phyloP scores from a whole-genome alignment of 2,329 filamentous ascomycete genomes.

The Hypoxylon sp. region DNA sequence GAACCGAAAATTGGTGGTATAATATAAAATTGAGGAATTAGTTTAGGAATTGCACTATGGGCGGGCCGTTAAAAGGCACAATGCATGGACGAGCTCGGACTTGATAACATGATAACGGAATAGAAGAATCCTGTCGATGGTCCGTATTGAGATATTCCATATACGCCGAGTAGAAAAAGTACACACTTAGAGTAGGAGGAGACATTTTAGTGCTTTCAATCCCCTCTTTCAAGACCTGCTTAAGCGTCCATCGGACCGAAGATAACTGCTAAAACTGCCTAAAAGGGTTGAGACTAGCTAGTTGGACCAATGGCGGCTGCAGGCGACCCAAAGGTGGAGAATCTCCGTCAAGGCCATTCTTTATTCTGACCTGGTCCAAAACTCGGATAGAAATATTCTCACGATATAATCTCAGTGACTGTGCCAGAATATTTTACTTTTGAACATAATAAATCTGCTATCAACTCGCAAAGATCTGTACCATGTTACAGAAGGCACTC shows the following conservation, averaged over 20 bases:
- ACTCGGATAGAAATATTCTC: background rate
- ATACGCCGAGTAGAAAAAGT: background rate
- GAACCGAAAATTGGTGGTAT: no score
- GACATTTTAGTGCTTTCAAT: background rate
- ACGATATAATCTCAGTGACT: background rate
- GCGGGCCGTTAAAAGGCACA: no score
- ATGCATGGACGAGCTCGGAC: no score
- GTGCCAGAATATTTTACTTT: background rate
- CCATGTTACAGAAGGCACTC: slow-evolving; percentile 42
- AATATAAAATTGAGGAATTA: no score
- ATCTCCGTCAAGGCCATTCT: background rate
- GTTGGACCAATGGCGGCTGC: slow-evolving; percentile 1
- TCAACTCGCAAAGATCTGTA: background rate
- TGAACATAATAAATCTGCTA: background rate
- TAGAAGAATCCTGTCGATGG: background rate
- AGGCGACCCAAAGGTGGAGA: slow-evolving; percentile 14
- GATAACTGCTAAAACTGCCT: slow-evolving; percentile 7
- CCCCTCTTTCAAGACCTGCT: background rate
- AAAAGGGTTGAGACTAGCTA: slow-evolving; percentile 4
- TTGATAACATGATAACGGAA: background rate
- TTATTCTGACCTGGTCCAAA: background rate
- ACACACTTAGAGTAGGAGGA: background rate
- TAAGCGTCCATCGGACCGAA: slow-evolving; percentile 3
- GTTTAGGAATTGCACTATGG: no score
- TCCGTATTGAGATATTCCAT: background rate